Percentiles rank a stretch among this genome's conserved stretches.
phyloP scores from a whole-genome alignment of 208 protist species.

The Trypanosoma lewisi region DNA sequence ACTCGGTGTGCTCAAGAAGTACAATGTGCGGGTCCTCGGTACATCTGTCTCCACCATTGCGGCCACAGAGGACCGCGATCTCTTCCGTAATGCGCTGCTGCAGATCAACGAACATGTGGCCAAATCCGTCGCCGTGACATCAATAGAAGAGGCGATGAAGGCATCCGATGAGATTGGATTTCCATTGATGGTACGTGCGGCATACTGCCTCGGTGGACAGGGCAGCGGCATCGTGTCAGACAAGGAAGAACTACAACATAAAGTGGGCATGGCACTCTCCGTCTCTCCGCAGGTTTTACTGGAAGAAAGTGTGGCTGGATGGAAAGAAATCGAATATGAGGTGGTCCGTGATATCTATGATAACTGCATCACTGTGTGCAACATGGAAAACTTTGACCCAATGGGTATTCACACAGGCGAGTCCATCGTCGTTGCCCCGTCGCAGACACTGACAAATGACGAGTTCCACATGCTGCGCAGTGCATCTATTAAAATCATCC shows the following conservation, averaged over 20 bases:
- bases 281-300: conserved; percentile 95
- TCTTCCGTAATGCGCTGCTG: conserved; percentile 95
- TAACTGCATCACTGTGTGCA: conserved; percentile 99
- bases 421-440: conserved; percentile 99
- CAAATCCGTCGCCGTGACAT: conserved; percentile 78
- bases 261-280: conserved; percentile 87
- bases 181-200: conserved; percentile 98
- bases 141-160: conserved; percentile 66
- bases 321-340: conserved; percentile 99
- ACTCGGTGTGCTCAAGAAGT: conserved; percentile 89
- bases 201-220: conserved; percentile 97
- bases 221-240: conserved; percentile 96
- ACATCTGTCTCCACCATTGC: conserved; percentile 95
- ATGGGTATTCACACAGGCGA: conserved; percentile 98
- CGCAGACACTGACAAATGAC: conserved; percentile 95
- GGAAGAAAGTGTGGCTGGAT: conserved; percentile 97
- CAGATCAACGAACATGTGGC: conserved; percentile 95
- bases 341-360: conserved; percentile 97
- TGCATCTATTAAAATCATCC: conserved; percentile 93
- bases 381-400: conserved; percentile 99
- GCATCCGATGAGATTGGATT: conserved; percentile 88
- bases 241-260: conserved; percentile 69
- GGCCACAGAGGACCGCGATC: conserved; percentile 96
- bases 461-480: conserved; percentile 98
- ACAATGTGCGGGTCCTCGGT: conserved; percentile 95